Evolutionary conservation across 202 grass and related monocot species (phyloP).

Genomic region (Elaeis oleifera): DNA sequence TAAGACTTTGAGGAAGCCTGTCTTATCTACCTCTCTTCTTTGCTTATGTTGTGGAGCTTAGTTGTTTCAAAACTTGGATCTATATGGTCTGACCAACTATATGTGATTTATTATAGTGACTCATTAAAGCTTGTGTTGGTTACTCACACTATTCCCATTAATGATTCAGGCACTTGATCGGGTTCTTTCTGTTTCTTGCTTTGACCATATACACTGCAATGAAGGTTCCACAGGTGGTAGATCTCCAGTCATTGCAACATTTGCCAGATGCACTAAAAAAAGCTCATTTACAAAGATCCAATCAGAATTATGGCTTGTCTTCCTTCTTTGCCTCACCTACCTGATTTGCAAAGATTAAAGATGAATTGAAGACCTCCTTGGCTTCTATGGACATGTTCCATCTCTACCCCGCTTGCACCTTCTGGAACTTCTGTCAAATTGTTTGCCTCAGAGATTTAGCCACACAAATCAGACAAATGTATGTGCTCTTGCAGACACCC

Average conservation of each 20-base stretch:
- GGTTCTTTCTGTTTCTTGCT: constrained; percentile 93
- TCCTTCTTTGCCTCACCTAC: constrained; percentile 65
- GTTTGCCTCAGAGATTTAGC: constrained; percentile 53
- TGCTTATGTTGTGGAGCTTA: too few species aligned
- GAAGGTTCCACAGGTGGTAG: constrained; percentile 61
- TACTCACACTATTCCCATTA: constrained; percentile 10
- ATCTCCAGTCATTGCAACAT: constrained; percentile 65
- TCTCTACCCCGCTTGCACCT: constrained; percentile 65
- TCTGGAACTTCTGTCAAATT: constrained; percentile 61
- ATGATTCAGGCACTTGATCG: constrained; percentile 79
- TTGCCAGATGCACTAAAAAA: constrained; percentile 71
- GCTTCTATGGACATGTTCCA: constrained; percentile 56
- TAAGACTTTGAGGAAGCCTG: too few species aligned
- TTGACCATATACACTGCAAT: constrained; percentile 85
- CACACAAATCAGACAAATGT: constrained; percentile 58
- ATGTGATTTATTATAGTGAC: too few species aligned
- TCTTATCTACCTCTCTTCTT: too few species aligned
- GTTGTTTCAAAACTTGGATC: too few species aligned
- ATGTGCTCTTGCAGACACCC: constrained; percentile 46
- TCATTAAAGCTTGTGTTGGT: not conserved
- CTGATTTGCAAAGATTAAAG: constrained; percentile 71
- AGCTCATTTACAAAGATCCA: constrained; percentile 73
- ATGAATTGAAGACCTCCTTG: constrained; percentile 63
- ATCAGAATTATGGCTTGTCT: constrained; percentile 66
- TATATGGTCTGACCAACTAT: too few species aligned